Conservation (phyloP, 345 rosid genomes). For the Pseudoturritis turrita region DNA sequence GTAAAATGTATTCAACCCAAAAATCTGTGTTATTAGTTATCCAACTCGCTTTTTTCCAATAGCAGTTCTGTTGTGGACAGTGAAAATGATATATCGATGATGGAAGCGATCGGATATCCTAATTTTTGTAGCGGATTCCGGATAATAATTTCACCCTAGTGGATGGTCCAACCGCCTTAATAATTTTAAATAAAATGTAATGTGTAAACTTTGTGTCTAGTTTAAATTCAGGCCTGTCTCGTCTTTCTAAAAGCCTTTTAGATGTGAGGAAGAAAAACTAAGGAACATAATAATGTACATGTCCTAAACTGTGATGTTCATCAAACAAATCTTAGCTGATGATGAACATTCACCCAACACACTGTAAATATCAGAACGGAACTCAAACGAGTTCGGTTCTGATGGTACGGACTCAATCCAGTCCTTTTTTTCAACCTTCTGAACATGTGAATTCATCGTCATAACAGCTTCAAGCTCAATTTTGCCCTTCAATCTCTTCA, state of each 20-base stretch:
- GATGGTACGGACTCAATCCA: slow-evolving; percentile 60
- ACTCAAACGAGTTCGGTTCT: slow-evolving; percentile 55
- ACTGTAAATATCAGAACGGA: slow-evolving; percentile 50
- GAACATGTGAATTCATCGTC: slow-evolving; percentile 45
- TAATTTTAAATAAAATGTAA: too few species aligned
- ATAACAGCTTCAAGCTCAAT: slow-evolving; percentile 42
- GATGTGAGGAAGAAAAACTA: neutral
- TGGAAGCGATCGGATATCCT: too few species aligned
- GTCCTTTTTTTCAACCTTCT: slow-evolving; percentile 57
- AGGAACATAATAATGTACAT: neutral
- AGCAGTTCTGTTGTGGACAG: too few species aligned
- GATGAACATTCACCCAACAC: slow-evolving; percentile 44
- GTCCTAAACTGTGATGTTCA: slow-evolving; percentile 41
- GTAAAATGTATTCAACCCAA: too few species aligned
- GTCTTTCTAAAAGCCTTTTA: neutral
- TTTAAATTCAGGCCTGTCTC: neutral
- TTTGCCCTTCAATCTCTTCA: slow-evolving; percentile 41
- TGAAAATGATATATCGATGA: too few species aligned
- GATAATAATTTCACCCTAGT: too few species aligned
- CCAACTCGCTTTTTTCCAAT: too few species aligned
- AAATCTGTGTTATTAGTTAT: too few species aligned
- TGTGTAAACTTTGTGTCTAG: neutral
- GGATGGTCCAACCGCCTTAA: too few species aligned
- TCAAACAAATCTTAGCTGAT: slow-evolving; percentile 47
- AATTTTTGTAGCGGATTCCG: too few species aligned